A percentile compares a stretch with the other conserved stretches of the same genome.
phyloP scores from a whole-genome alignment of 192 early-diverging fungal genomes.

The Obelidium mucronatum region DNA sequence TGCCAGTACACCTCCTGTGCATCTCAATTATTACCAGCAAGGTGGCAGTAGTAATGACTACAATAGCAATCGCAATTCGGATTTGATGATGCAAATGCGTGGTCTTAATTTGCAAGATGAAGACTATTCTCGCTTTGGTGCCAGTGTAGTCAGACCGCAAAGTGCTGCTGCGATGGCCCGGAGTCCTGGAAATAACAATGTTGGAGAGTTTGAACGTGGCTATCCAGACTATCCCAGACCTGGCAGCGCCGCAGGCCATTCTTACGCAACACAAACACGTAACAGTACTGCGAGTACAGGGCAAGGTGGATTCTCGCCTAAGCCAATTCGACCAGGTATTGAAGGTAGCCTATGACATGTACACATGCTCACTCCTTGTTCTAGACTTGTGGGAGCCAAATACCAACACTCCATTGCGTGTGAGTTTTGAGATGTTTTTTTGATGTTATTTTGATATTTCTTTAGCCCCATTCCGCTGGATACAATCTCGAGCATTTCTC shows the following conservation, averaged over 20 bases:
- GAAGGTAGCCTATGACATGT: no score
- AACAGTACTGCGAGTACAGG: no score
- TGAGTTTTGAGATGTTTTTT: not conserved
- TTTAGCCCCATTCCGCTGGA: constrained; percentile 29
- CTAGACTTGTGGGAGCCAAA: not conserved
- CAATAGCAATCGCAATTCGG: not conserved
- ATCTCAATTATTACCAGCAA: constrained; percentile 5
- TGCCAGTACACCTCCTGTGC: constrained; percentile 26
- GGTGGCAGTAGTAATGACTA: not conserved
- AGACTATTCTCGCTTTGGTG: constrained; percentile 9
- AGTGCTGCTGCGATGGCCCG: constrained; percentile 17
- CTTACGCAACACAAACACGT: no score
- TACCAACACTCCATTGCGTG: constrained; percentile 11
- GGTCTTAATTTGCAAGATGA: constrained; percentile 18
- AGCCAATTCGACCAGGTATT: constrained; percentile 2
- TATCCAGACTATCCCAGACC: constrained; percentile 8
- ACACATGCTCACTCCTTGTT: not conserved
- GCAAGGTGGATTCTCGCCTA: constrained; percentile 27
- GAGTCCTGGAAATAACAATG: not conserved
- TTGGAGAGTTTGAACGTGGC: not conserved
- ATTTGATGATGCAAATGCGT: constrained; percentile 34
- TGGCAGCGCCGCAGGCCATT: not conserved
- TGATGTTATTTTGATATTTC: not conserved
- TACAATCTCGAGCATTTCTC: constrained; percentile 34
- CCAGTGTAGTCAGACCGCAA: constrained; percentile 16